Conservation (phyloP, 441 rosid genomes). For the Erysimum pusillum region DNA sequence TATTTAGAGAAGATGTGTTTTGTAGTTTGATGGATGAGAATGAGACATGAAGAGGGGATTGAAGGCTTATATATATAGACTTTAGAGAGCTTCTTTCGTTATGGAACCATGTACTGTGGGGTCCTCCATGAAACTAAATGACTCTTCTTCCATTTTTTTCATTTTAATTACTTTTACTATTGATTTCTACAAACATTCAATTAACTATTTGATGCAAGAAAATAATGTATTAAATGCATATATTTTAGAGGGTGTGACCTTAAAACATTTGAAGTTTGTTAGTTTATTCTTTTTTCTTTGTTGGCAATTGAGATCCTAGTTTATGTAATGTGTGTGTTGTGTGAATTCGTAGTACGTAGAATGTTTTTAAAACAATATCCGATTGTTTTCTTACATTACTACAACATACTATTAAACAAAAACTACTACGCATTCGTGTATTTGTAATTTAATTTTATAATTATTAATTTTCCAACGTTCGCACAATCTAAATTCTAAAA, state of each 20-base stretch:
- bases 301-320: too few species aligned
- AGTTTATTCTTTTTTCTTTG: too few species aligned
- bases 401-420: too few species aligned
- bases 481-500: conserved; percentile 23
- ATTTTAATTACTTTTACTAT: conserved; percentile 26
- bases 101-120: conserved; percentile 74
- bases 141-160: conserved; percentile 20
- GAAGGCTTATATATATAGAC: conserved; percentile 53
- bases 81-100: conserved; percentile 49
- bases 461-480: not conserved
- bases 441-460: not conserved
- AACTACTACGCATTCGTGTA: too few species aligned
- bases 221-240: not conserved
- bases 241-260: not conserved
- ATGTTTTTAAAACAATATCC: not conserved
- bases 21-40: conserved; percentile 36
- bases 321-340: not conserved
- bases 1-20: conserved; percentile 27
- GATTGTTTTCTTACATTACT: too few species aligned
- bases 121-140: conserved; percentile 56
- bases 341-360: not conserved
- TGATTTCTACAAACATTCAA: not conserved
- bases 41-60: conserved; percentile 45
- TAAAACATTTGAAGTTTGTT: too few species aligned
- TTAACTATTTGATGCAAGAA: not conserved